These are phyloP conservation scores for Psilocybe azurescens DNA, from an alignment of 768 basidiomycete species.

Conservation along the genomic window DNA sequence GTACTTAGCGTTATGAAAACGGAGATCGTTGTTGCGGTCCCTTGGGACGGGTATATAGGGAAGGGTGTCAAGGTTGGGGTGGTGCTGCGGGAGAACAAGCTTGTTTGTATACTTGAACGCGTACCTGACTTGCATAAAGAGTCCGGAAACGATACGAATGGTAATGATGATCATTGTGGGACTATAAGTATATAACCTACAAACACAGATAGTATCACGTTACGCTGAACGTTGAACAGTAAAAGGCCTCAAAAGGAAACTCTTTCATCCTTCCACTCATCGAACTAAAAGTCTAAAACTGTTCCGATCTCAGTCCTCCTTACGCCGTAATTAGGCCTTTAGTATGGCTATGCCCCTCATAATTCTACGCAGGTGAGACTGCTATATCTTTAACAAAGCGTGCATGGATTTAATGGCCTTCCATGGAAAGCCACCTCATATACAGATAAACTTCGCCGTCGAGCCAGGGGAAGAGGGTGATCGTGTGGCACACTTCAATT, in stretches of 20 bases:
- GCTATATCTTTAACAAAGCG: too few relatives aligned
- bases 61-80: constrained; percentile 36
- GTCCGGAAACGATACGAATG: neutral
- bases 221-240: too few relatives aligned
- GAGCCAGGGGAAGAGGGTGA: neutral
- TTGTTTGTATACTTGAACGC: constrained; percentile 34
- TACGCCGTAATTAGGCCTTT: too few relatives aligned
- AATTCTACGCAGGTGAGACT: too few relatives aligned
- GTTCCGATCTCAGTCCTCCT: too few relatives aligned
- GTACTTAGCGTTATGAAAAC: constrained; percentile 48
- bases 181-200: too few relatives aligned
- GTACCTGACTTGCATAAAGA: neutral
- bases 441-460: neutral
- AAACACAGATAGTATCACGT: too few relatives aligned
- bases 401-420: too few relatives aligned
- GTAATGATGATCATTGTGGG: neutral
- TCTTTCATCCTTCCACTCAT: too few relatives aligned
- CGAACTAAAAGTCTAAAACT: too few relatives aligned
- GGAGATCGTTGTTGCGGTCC: constrained; percentile 38
- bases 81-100: constrained; percentile 39
- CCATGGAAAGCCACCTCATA: neutral
- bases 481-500: neutral
- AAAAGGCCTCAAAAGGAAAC: too few relatives aligned
- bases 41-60: constrained; percentile 34
- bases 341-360: too few relatives aligned